A percentile compares a stretch with the other conserved stretches of the same genome.
phyloP scores from a whole-genome alignment of 2,329 filamentous ascomycete genomes.

The Xylaria sp. region DNA sequence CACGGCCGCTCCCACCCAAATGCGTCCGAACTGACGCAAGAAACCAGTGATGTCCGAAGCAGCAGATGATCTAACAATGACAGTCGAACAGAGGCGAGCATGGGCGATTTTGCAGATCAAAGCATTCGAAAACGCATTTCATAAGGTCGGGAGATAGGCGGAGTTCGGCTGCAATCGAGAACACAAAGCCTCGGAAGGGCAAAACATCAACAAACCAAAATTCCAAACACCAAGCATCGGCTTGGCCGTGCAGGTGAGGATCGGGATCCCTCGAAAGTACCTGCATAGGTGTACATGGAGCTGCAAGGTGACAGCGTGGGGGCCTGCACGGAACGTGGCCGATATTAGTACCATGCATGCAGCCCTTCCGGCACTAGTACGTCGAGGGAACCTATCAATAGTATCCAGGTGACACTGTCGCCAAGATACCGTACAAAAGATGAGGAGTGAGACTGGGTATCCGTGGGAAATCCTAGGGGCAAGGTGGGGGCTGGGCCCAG shows the following conservation, averaged over 20 bases:
- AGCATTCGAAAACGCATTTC: slow-evolving; percentile 5
- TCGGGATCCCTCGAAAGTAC: too few species aligned
- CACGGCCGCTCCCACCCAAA: neutral
- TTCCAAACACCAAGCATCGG: too few species aligned
- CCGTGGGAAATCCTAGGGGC: too few species aligned
- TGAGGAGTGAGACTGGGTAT: too few species aligned
- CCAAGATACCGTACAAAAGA: too few species aligned
- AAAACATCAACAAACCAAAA: neutral
- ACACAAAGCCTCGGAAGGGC: too few species aligned
- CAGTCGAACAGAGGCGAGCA: neutral
- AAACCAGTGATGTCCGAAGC: neutral
- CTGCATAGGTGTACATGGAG: too few species aligned
- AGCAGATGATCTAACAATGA: neutral
- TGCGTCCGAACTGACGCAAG: neutral
- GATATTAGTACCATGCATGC: neutral
- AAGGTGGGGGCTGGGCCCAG: neutral
- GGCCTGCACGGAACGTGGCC: neutral
- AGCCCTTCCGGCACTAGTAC: neutral
- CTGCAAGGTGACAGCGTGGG: too few species aligned
- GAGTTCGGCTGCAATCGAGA: neutral
- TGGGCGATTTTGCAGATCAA: slow-evolving; percentile 13
- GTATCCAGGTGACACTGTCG: too few species aligned
- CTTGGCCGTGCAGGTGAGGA: too few species aligned
- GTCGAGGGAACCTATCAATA: too few species aligned
- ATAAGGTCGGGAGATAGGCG: neutral